Base-by-base conservation (phyloP, 164 flowering plant genomes). In the Vitis cinerea region DNA sequence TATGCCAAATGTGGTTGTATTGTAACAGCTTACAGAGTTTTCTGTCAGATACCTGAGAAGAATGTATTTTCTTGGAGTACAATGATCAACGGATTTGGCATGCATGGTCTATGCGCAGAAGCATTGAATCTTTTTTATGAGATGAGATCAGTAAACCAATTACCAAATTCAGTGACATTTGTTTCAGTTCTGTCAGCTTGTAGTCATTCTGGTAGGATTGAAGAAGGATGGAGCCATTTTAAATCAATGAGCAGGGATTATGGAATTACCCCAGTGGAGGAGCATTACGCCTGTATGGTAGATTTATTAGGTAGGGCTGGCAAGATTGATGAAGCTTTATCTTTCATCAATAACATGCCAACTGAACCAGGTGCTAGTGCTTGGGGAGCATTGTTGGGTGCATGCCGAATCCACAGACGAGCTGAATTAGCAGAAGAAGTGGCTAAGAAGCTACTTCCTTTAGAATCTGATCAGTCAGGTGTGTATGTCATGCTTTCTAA, bases 231-330 rank as follows among this genome's bases (percentile, higher is more conserved):
- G 60, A 69, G n/a, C 3, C 50, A 75, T 71, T 87, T 88, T 63
- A 72, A 56, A 23, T 82, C 72, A 59, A 88, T 87, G 87, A 69
- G n/a, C 14, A 62, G 74, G 37, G 72, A 81, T 31, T 78, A 82
- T 73, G 66, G 68, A 37, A 67, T 80, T 2, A 16, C 30, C 61
- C 89, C 90, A 9, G 12, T 70, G 44, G 75, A 75, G 62, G 89
- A 87, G 76, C 97, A 91, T 64, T 86, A 83, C 66, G 72, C 74
- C n/a, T 90, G 91, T 71, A 75, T 85, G 75, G 83, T 87, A 30
- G 96, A 90, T 78, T 71, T 87, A 67, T 69, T 90, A 66, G 75
- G 90, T 59, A 81, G 90, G 61, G 88, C 89, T 13, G 97, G 92
- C 56, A 72, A 59, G 55, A 76, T 90, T 16, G 79, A 79, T 73